Conservation (phyloP, 2,329 filamentous ascomycete species). For the Aspergillus hiratsukae region DNA sequence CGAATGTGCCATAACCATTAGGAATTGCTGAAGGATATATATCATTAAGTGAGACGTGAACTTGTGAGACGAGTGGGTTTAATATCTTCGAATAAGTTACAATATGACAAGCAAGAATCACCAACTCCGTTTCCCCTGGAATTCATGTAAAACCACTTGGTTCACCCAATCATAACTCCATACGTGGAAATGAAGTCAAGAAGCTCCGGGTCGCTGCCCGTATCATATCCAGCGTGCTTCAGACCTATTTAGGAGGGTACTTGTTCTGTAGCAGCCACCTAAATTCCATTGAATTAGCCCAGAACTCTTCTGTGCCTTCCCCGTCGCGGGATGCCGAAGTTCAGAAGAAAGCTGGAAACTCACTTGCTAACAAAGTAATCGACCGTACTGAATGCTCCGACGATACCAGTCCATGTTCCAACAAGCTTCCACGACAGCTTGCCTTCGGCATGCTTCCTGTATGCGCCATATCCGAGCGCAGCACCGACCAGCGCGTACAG, state of each 20-base stretch:
- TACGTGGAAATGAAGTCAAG: background rate
- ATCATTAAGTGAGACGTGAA: background rate
- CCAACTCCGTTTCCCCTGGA: background rate
- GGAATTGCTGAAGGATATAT: background rate
- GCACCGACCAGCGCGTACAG: slow-evolving; percentile 38
- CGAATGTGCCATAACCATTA: background rate
- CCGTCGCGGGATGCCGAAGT: background rate
- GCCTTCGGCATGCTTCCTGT: slow-evolving; percentile 43
- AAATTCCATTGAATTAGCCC: slow-evolving; percentile 11
- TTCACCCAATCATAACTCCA: background rate
- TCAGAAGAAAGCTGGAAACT: slow-evolving; percentile 16
- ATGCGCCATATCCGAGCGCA: slow-evolving; percentile 45
- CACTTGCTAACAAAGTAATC: slow-evolving; percentile 50
- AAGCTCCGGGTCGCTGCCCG: background rate
- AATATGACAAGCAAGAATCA: background rate
- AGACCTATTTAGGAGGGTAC: slow-evolving; percentile 43
- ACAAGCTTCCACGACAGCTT: slow-evolving; percentile 45
- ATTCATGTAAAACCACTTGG: background rate
- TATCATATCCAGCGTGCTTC: background rate
- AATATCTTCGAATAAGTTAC: background rate
- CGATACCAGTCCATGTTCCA: slow-evolving; percentile 39
- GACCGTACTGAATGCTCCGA: slow-evolving; percentile 41
- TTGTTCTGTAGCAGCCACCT: slow-evolving; percentile 51
- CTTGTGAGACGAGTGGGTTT: background rate
- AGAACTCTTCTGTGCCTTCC: background rate